A percentile compares a stretch with the other conserved stretches of the same genome.
These are phyloP conservation scores for Cladophialophora carrionii DNA, from an alignment of 2,329 filamentous ascomycete genomes.

Conservation along the genomic window DNA sequence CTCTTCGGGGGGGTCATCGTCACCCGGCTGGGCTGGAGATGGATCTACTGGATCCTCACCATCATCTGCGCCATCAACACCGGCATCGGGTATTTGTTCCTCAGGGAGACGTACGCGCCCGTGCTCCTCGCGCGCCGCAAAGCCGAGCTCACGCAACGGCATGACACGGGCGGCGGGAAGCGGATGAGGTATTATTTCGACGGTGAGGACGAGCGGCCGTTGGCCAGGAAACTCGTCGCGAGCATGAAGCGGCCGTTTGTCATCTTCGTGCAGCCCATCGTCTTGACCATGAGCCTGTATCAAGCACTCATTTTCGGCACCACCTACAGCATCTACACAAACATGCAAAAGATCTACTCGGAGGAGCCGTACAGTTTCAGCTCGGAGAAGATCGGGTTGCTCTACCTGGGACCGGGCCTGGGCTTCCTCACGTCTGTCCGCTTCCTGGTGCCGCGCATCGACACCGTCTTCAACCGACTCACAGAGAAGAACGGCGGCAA, in stretches of 20 bases:
- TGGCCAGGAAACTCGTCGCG: slow-evolving; percentile 39
- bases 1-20: slow-evolving; percentile 53
- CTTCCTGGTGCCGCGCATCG: slow-evolving; percentile 51
- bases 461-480: slow-evolving; percentile 45
- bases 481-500: slow-evolving; percentile 37
- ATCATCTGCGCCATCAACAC: slow-evolving; percentile 55
- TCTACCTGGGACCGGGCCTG: slow-evolving; percentile 62
- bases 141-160: slow-evolving; percentile 50
- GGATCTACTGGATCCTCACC: slow-evolving; percentile 53
- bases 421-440: slow-evolving; percentile 61
- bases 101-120: slow-evolving; percentile 64
- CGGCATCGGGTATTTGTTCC: slow-evolving; percentile 59
- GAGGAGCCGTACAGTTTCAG: slow-evolving; percentile 55
- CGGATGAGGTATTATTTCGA: slow-evolving; percentile 30
- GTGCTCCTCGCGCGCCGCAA: slow-evolving; percentile 61
- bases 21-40: slow-evolving; percentile 52
- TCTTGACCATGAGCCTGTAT: slow-evolving; percentile 58
- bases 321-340: slow-evolving; percentile 63
- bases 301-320: slow-evolving; percentile 61
- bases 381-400: slow-evolving; percentile 58
- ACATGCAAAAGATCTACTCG: slow-evolving; percentile 58
- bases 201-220: slow-evolving; percentile 32
- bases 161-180: slow-evolving; percentile 40
- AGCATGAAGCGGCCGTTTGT: slow-evolving; percentile 59
- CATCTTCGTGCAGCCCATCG: slow-evolving; percentile 59